Conservation (phyloP, 2,329 filamentous ascomycete species). For the Xylaria sp. region DNA sequence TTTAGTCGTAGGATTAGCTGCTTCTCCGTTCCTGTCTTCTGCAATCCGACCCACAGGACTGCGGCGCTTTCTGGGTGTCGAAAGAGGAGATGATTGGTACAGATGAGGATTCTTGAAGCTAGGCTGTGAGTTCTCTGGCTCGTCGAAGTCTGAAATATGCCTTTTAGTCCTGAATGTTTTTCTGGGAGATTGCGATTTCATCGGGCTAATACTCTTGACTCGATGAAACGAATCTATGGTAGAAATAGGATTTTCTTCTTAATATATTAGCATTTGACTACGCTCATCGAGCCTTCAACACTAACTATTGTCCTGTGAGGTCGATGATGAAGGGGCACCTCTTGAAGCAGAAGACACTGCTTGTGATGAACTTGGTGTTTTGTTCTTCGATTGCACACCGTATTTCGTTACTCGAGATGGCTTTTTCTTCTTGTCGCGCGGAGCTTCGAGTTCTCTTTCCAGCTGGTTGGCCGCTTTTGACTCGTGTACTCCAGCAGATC, state of each 20-base stretch:
- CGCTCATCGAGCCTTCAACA: neutral
- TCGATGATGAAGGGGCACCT: slow-evolving; percentile 26
- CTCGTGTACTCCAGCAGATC: slow-evolving; percentile 35
- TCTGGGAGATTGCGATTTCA: slow-evolving; percentile 15
- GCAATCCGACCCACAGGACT: slow-evolving; percentile 19
- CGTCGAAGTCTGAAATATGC: slow-evolving; percentile 26
- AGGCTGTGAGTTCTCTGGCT: slow-evolving; percentile 19
- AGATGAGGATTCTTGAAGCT: slow-evolving; percentile 30
- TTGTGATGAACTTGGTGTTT: slow-evolving; percentile 34
- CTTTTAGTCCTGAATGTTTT: slow-evolving; percentile 26
- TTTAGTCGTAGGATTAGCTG: slow-evolving; percentile 5
- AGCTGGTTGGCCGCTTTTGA: slow-evolving; percentile 31
- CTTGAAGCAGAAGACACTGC: slow-evolving; percentile 32
- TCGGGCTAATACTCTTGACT: slow-evolving; percentile 23
- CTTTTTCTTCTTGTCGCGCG: slow-evolving; percentile 25
- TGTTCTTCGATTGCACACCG: slow-evolving; percentile 33
- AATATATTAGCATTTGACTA: slow-evolving; percentile 13
- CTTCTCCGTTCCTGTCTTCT: slow-evolving; percentile 7
- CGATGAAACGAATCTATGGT: slow-evolving; percentile 10
- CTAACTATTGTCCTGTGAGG: slow-evolving; percentile 31
- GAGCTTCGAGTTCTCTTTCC: slow-evolving; percentile 28
- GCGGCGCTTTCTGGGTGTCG: slow-evolving; percentile 20
- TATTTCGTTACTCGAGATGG: slow-evolving; percentile 26
- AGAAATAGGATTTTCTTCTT: slow-evolving; percentile 11
- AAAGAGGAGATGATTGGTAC: slow-evolving; percentile 26